Base-by-base conservation (phyloP, 2,329 filamentous ascomycete species). In the Penicillium sp. region DNA sequence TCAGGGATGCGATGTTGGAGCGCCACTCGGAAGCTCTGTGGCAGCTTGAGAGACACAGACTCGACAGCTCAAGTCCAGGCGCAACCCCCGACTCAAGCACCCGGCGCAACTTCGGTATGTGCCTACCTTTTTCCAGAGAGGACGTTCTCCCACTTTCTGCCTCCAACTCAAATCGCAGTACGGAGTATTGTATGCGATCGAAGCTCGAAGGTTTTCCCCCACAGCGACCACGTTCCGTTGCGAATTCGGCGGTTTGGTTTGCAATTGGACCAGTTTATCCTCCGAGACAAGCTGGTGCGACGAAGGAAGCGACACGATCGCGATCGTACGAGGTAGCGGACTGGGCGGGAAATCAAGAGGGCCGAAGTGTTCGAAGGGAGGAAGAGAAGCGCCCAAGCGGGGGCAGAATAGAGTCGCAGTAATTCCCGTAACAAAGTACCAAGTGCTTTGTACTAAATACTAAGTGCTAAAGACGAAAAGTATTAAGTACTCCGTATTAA, bases 221-320 rank as follows among this genome's bases (percentile, higher is more conserved):
- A 59, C 61, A 52, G 52, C 49, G 52, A 57, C 56, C 54, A 60
- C 59, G 62, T 58, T 61, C 55, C 52, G 55, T 59, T 59, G 50
- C 31, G 31, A 61, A 60, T 61, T 53, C 32, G 24, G 48, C 50
- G 50, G 59, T 50, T 41, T 42, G 24, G n/a, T 64, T 61, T 60
- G 34, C 61, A 65, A 65, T 64, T 57, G 53, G 56, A 43, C 62
- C 53, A 55, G 45, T 29, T 57, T 60, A 60, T 55, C 49, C 49
- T 55, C 53, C 49, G 53, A 55, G 53, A 55, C 53, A 55, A 27
- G 53, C 36, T 27, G n/a, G 47, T 31, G 29, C 38, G 50, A 36
- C 34, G 14, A 13, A 6, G 11, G 34, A 32, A 48, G 34, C n/a
- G 14, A 27, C n/a, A 36, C 34, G 34, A 22, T 24, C 24, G 32